phyloP scores from a whole-genome alignment of 352 stramenopile genomes.

The Elongisporangium prolatum region DNA sequence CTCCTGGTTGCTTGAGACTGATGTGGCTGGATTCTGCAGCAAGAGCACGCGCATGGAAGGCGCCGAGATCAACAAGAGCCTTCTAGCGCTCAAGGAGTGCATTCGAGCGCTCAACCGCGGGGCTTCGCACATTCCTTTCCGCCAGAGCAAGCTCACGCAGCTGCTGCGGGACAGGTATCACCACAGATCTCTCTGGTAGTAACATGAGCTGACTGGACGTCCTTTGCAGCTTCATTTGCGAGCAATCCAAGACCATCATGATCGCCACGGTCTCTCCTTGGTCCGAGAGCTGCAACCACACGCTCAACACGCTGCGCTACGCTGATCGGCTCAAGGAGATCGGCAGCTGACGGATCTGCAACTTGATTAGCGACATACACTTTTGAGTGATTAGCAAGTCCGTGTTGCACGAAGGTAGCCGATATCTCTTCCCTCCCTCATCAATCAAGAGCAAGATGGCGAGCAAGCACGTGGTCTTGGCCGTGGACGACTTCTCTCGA shows the following conservation, averaged over 20 bases:
- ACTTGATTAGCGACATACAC: neutral
- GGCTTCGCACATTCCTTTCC: constrained; percentile 90
- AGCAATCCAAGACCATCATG: constrained; percentile 93
- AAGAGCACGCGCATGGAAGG: constrained; percentile 93
- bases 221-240: constrained; percentile 79
- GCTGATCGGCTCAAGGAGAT: constrained; percentile 94
- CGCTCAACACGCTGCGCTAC: constrained; percentile 96
- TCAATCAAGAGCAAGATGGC: neutral
- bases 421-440: neutral
- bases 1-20: neutral
- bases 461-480: constrained; percentile 32
- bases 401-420: constrained; percentile 6
- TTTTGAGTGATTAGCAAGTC: neutral
- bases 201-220: neutral
- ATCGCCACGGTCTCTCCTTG: constrained; percentile 92
- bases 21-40: constrained; percentile 7
- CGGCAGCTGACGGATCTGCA: constrained; percentile 9
- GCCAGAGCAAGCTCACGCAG: constrained; percentile 94
- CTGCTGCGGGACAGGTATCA: constrained; percentile 74
- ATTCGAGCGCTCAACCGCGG: constrained; percentile 92
- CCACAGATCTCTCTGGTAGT: neutral
- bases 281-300: constrained; percentile 93
- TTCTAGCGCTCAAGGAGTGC: constrained; percentile 96
- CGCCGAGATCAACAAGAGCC: constrained; percentile 96
- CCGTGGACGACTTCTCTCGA: constrained; percentile 68